Evolutionary conservation across 179 eudicot species (phyloP).

Genomic region (Beta macrorhiza): DNA sequence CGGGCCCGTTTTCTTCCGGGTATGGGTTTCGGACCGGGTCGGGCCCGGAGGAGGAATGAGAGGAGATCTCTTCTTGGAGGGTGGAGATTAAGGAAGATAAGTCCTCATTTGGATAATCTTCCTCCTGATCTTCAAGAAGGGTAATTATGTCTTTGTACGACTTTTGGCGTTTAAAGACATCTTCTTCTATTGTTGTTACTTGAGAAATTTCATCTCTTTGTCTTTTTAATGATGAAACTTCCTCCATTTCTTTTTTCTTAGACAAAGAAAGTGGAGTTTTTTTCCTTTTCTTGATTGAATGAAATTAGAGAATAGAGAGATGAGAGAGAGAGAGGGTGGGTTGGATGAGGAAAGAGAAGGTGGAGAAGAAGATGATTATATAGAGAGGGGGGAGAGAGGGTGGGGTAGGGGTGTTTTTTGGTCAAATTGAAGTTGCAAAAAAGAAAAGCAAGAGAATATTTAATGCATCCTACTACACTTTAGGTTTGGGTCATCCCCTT

Average conservation of each 20-base stretch:
- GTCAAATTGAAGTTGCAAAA: slow-evolving; percentile 21
- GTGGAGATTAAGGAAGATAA: slow-evolving; percentile 56
- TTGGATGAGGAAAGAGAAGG: slow-evolving; percentile 45
- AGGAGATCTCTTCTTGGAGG: slow-evolving; percentile 59
- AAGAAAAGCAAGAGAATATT: slow-evolving; percentile 17
- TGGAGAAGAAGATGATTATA: slow-evolving; percentile 44
- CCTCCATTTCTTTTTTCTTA: slow-evolving; percentile 37
- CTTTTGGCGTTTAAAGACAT: slow-evolving; percentile 45
- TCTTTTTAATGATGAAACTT: slow-evolving; percentile 10
- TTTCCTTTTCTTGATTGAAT: neutral
- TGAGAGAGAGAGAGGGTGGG: slow-evolving; percentile 33
- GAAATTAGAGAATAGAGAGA: neutral
- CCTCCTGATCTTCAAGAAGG: slow-evolving; percentile 52
- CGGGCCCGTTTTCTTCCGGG: slow-evolving; percentile 15
- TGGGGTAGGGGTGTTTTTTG: slow-evolving; percentile 29
- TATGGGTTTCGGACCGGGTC: neutral
- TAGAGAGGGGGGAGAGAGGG: slow-evolving; percentile 33
- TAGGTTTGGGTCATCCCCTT: neutral
- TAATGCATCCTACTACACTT: neutral
- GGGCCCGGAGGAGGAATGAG: neutral
- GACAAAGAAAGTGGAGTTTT: neutral
- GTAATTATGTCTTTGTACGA: slow-evolving; percentile 48
- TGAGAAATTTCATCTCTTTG: no score
- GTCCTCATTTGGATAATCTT: slow-evolving; percentile 50
- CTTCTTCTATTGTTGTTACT: slow-evolving; percentile 21